Evolutionary conservation across 2,329 filamentous ascomycete species (phyloP).

Genomic region (Beauveria scarabaeidicola): DNA sequence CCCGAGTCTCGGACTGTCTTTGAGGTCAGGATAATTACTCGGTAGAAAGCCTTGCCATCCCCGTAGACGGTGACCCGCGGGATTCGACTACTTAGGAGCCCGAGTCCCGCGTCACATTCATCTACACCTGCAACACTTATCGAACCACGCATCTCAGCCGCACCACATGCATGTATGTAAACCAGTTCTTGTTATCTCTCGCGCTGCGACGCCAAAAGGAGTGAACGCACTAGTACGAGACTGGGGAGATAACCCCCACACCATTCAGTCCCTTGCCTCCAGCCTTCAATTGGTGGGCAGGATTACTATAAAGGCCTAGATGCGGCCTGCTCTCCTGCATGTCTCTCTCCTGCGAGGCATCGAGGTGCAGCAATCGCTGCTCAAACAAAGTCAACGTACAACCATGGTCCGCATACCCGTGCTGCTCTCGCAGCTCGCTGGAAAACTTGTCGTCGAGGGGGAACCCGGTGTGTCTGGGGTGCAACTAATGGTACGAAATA

Average conservation of each 20-base stretch:
- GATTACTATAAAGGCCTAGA: neutral
- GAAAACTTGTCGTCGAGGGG: conserved; percentile 2
- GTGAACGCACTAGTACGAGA: neutral
- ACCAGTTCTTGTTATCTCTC: neutral
- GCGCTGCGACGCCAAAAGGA: neutral
- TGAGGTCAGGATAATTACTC: neutral
- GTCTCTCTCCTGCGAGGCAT: too few relatives aligned
- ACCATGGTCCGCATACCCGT: neutral
- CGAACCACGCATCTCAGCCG: neutral
- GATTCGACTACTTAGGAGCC: neutral
- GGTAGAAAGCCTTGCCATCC: too few relatives aligned
- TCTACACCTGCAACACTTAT: neutral
- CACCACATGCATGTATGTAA: neutral
- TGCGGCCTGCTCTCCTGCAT: neutral
- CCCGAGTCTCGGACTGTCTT: neutral
- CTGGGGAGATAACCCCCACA: neutral
- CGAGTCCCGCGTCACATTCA: neutral
- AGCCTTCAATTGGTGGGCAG: neutral
- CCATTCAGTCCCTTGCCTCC: neutral
- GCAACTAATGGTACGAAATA: conserved; percentile 7
- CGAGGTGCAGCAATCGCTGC: neutral
- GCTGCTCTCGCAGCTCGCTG: conserved; percentile 3
- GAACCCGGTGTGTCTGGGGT: conserved; percentile 3
- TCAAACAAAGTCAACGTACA: neutral
- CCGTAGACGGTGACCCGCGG: too few relatives aligned